Conservation (phyloP, 1,139 yeast species). For the Yamadazyma atmosphaerica region DNA sequence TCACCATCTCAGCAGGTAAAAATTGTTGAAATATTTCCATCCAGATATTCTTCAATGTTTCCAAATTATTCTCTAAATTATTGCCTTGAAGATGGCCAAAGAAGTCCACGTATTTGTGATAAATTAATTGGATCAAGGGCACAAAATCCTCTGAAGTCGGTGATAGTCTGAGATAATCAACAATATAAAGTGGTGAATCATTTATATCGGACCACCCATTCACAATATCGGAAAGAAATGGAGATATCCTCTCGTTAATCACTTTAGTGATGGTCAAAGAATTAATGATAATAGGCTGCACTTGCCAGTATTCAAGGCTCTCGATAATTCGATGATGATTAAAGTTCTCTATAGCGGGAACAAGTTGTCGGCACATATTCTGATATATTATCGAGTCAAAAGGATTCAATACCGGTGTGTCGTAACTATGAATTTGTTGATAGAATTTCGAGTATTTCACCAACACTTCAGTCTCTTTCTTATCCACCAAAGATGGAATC, state of each 20-base stretch:
- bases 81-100: slow-evolving; percentile 5
- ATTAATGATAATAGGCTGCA: slow-evolving; percentile 6
- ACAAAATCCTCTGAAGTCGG: slow-evolving; percentile 3
- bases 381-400: slow-evolving; percentile 15
- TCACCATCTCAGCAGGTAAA: slow-evolving; percentile 4
- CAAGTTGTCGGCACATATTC: slow-evolving; percentile 5
- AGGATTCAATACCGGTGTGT: slow-evolving; percentile 12
- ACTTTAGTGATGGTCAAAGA: slow-evolving; percentile 7
- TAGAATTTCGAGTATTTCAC: slow-evolving; percentile 5
- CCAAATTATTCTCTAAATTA: slow-evolving; percentile 6
- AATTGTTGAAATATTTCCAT: slow-evolving; percentile 11
- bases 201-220: slow-evolving; percentile 10
- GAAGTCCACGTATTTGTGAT: slow-evolving; percentile 9
- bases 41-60: slow-evolving; percentile 10
- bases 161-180: slow-evolving; percentile 12
- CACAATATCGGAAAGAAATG: slow-evolving; percentile 7
- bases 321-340: slow-evolving; percentile 9
- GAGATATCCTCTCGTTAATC: slow-evolving; percentile 11
- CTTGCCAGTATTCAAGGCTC: slow-evolving; percentile 10
- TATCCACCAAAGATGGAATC: slow-evolving; percentile 4
- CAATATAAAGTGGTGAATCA: slow-evolving; percentile 10
- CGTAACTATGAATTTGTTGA: slow-evolving; percentile 6
- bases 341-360: neutral
- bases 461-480: slow-evolving; percentile 6
- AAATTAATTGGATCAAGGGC: slow-evolving; percentile 9